A percentile compares a stretch with the other conserved stretches of the same genome.
These are phyloP conservation scores for Epichloe baconii DNA, from an alignment of 2,329 filamentous ascomycete species.

Conservation along the genomic window DNA sequence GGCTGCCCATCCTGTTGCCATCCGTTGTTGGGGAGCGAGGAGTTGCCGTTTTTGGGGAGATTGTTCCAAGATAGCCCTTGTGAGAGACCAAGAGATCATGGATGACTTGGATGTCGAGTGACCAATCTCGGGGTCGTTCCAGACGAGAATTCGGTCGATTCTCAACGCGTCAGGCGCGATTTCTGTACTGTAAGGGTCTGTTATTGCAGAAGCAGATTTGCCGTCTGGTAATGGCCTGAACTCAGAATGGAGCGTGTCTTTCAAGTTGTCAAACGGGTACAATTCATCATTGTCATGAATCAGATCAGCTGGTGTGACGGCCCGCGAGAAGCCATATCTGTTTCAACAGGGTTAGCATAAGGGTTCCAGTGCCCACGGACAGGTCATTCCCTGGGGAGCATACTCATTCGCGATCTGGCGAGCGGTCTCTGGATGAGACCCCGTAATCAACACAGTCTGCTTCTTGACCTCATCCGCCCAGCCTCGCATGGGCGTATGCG, in stretches of 20 bases:
- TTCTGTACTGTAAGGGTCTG: conserved; percentile 20
- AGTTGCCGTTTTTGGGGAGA: conserved; percentile 59
- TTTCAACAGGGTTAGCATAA: neutral
- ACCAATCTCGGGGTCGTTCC: conserved; percentile 97
- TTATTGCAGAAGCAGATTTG: conserved; percentile 18
- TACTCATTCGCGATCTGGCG: conserved; percentile 59
- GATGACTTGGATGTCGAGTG: conserved; percentile 74
- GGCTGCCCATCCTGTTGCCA: conserved; percentile 77
- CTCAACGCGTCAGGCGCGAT: conserved; percentile 41
- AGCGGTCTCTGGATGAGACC: conserved; percentile 53
- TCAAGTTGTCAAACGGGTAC: conserved; percentile 60
- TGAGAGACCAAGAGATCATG: conserved; percentile 70
- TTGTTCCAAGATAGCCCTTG: conserved; percentile 67
- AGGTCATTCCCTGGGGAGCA: neutral
- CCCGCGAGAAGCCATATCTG: conserved; percentile 61
- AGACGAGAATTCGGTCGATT: conserved; percentile 84
- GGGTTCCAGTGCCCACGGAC: neutral
- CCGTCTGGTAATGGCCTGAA: conserved; percentile 19
- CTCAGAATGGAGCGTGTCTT: conserved; percentile 17
- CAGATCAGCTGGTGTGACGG: conserved; percentile 79
- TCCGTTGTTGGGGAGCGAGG: conserved; percentile 54
- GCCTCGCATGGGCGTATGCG: conserved; percentile 74
- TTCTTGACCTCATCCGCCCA: conserved; percentile 28
- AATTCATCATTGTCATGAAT: conserved; percentile 58
- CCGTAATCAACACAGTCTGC: conserved; percentile 58